Conservation (phyloP, 306 rosid species). For the Vicia villosa region DNA sequence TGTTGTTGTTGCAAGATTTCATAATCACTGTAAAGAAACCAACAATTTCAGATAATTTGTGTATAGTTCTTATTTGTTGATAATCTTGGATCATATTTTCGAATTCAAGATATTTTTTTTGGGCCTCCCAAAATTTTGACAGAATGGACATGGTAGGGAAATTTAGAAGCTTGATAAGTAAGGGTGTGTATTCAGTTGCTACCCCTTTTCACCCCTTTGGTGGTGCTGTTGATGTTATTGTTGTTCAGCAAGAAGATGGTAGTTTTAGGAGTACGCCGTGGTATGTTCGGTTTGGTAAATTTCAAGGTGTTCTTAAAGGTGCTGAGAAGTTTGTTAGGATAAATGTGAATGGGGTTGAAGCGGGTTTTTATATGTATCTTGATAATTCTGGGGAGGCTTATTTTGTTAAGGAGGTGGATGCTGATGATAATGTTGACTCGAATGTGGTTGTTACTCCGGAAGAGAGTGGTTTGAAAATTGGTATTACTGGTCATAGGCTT, state of each 20-base stretch:
- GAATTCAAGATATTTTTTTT: background rate
- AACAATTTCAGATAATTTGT: constrained; percentile 20
- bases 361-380: constrained; percentile 87
- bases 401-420: constrained; percentile 71
- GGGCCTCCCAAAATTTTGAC: constrained; percentile 38
- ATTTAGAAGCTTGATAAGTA: constrained; percentile 70
- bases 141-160: constrained; percentile 81
- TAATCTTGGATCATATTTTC: background rate
- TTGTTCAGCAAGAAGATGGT: constrained; percentile 93
- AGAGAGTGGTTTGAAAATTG: constrained; percentile 31
- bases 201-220: constrained; percentile 98
- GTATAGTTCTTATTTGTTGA: constrained; percentile 26
- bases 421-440: constrained; percentile 44
- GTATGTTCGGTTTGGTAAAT: constrained; percentile 93
- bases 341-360: constrained; percentile 76
- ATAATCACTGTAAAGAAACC: constrained; percentile 9
- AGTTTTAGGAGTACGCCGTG: constrained; percentile 87
- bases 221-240: constrained; percentile 95
- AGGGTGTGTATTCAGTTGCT: constrained; percentile 87
- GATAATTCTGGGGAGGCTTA: constrained; percentile 96
- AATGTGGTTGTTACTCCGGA: constrained; percentile 39
- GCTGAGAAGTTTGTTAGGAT: constrained; percentile 76
- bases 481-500: constrained; percentile 44
- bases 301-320: constrained; percentile 95
- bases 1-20: constrained; percentile 13